phyloP scores from a whole-genome alignment of 208 protist genomes.

The Wallacemonas sp. region DNA sequence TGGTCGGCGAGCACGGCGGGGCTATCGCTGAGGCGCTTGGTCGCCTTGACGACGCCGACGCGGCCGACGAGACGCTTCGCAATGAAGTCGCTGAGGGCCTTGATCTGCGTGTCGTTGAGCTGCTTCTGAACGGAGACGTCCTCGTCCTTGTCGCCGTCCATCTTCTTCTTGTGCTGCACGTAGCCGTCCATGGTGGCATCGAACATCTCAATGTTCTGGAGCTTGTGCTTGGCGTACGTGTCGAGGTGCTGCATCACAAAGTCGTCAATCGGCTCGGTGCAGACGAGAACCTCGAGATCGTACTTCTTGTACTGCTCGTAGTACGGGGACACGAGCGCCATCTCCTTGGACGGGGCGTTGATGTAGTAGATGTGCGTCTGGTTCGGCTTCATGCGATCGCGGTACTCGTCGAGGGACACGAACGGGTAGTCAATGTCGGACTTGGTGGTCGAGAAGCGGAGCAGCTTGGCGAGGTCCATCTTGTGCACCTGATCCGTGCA shows the following conservation, averaged over 20 bases:
- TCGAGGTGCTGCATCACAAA: slow-evolving; percentile 96
- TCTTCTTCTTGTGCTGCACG: slow-evolving; percentile 90
- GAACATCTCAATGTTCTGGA: slow-evolving; percentile 94
- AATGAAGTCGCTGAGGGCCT: slow-evolving; percentile 88
- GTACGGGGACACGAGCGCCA: slow-evolving; percentile 94
- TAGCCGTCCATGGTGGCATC: slow-evolving; percentile 87
- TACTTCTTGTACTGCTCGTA: slow-evolving; percentile 97
- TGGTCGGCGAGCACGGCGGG: slow-evolving; percentile 91
- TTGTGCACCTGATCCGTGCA: slow-evolving; percentile 95
- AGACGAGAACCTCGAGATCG: slow-evolving; percentile 94
- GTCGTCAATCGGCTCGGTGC: slow-evolving; percentile 95
- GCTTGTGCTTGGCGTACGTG: slow-evolving; percentile 93
- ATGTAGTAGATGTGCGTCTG: slow-evolving; percentile 97
- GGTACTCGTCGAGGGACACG: slow-evolving; percentile 96
- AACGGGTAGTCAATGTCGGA: slow-evolving; percentile 73
- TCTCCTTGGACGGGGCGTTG: slow-evolving; percentile 81
- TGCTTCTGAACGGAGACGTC: slow-evolving; percentile 86
- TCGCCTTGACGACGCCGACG: slow-evolving; percentile 86
- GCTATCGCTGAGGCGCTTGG: slow-evolving; percentile 84
- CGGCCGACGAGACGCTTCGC: slow-evolving; percentile 84
- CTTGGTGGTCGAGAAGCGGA: slow-evolving; percentile 92
- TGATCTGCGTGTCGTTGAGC: slow-evolving; percentile 85
- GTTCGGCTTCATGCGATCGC: slow-evolving; percentile 94
- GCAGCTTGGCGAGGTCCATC: slow-evolving; percentile 93
- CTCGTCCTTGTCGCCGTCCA: slow-evolving; percentile 77